phyloP scores from a whole-genome alignment of 1,284 basidiomycete genomes.

The Thecaphora thlaspeos region DNA sequence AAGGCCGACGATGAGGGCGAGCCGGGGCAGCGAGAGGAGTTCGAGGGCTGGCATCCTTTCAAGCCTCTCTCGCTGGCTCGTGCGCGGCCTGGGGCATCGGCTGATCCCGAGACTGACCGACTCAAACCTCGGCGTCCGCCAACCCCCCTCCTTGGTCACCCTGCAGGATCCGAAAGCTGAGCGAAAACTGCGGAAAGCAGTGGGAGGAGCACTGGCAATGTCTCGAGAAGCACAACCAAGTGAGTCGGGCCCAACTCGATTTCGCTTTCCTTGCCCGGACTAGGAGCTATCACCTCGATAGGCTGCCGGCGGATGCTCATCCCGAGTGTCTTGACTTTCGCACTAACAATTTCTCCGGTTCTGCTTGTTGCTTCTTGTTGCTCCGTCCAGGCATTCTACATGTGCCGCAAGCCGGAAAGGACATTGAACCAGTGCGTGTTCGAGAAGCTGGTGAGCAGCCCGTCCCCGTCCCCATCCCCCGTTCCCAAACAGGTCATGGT shows the following conservation, averaged over 20 bases:
- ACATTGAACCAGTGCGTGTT: conserved; percentile 93
- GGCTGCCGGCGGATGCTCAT: too few species aligned
- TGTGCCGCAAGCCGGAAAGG: conserved; percentile 86
- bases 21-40: too few species aligned
- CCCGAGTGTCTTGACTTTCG: too few species aligned
- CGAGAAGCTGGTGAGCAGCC: conserved; percentile 75
- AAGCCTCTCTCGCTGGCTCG: too few species aligned
- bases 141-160: neutral
- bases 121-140: too few species aligned
- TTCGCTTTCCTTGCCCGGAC: too few species aligned
- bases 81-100: too few species aligned
- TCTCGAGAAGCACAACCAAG: conserved; percentile 93
- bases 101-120: too few species aligned
- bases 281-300: too few species aligned
- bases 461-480: neutral
- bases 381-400: conserved; percentile 73
- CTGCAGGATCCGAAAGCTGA: conserved; percentile 81
- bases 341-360: too few species aligned
- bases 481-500: conserved; percentile 54
- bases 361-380: neutral
- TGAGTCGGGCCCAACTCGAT: conserved; percentile 60
- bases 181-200: conserved; percentile 83
- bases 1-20: neutral
- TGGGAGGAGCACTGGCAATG: conserved; percentile 95
- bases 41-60: too few species aligned